These are phyloP conservation scores for Aspergillus sparsus DNA, from an alignment of 495 filamentous ascomycete species.

Conservation along the genomic window DNA sequence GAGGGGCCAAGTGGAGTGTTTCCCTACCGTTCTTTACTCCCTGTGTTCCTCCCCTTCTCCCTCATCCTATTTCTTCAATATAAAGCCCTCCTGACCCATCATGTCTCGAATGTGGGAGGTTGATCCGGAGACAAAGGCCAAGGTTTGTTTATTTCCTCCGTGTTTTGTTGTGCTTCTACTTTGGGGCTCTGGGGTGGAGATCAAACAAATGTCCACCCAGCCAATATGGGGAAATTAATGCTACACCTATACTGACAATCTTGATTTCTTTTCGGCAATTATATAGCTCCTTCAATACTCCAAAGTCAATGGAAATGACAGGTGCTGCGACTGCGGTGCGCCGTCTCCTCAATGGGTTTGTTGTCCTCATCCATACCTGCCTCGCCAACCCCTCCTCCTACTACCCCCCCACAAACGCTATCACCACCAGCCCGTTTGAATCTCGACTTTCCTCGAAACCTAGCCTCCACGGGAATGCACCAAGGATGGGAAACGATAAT, in stretches of 20 bases:
- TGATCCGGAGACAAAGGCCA: slow-evolving; percentile 90
- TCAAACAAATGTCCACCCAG: no score
- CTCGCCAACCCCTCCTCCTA: no score
- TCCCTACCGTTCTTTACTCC: neutral
- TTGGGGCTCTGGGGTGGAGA: no score
- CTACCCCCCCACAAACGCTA: neutral
- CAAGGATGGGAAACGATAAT: no score
- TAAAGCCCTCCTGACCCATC: slow-evolving; percentile 19
- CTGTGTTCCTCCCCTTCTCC: neutral
- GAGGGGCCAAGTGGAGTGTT: slow-evolving; percentile 5
- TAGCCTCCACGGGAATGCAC: no score
- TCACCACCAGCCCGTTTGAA: neutral
- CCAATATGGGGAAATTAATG: neutral
- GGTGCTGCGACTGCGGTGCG: slow-evolving; percentile 90
- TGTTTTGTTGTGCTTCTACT: neutral
- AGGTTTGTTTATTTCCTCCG: slow-evolving; percentile 55
- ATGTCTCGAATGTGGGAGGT: slow-evolving; percentile 91
- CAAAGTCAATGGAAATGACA: slow-evolving; percentile 79
- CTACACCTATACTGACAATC: neutral
- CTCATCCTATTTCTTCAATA: neutral
- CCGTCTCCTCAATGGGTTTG: slow-evolving; percentile 90
- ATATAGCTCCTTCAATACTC: slow-evolving; percentile 81
- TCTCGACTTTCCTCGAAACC: neutral
- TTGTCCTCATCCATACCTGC: slow-evolving; percentile 10
- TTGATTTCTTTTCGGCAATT: neutral